Evolutionary conservation across 1,284 basidiomycete genomes (phyloP).

Genomic region (Coniferiporia sulphurascens): DNA sequence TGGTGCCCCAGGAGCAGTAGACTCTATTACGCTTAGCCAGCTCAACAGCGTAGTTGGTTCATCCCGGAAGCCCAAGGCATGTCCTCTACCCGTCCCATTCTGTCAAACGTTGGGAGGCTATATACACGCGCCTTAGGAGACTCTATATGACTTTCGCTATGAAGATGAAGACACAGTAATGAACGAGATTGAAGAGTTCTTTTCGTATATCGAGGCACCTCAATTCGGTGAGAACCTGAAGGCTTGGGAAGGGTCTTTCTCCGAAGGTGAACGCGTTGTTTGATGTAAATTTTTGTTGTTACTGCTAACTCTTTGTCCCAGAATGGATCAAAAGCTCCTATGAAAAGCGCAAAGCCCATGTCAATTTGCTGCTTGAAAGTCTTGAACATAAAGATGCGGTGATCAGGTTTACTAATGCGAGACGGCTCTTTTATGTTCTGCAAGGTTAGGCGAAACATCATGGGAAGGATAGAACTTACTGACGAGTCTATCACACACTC

Average conservation of each 20-base stretch:
- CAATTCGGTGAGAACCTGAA: slow-evolving; percentile 85
- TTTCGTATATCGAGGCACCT: slow-evolving; percentile 94
- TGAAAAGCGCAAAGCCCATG: slow-evolving; percentile 61
- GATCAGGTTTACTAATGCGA: slow-evolving; percentile 81
- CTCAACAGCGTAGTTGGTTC: slow-evolving; percentile 69
- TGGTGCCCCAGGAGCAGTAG: slow-evolving; percentile 28
- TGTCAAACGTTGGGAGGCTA: background rate
- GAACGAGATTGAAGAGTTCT: slow-evolving; percentile 98
- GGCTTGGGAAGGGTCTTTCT: slow-evolving; percentile 82
- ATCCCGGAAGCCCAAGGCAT: slow-evolving; percentile 72
- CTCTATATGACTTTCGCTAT: slow-evolving; percentile 85
- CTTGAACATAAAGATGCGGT: slow-evolving; percentile 84
- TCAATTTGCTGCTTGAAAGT: slow-evolving; percentile 78
- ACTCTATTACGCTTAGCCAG: slow-evolving; percentile 80
- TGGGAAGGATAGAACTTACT: slow-evolving; percentile 19
- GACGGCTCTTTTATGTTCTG: slow-evolving; percentile 81
- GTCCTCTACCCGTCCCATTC: slow-evolving; percentile 18
- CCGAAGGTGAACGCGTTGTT: slow-evolving; percentile 48
- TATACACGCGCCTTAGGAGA: slow-evolving; percentile 50
- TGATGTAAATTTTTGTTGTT: background rate
- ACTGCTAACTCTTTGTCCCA: slow-evolving; percentile 28
- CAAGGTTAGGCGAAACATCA: slow-evolving; percentile 58
- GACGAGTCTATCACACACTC: slow-evolving; percentile 22
- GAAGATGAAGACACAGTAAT: slow-evolving; percentile 94
- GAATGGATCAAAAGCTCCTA: slow-evolving; percentile 74